A percentile compares a stretch with the other conserved stretches of the same genome.
These are phyloP conservation scores for Priceomyces haplophilus DNA, from an alignment of 805 yeast species.

Conservation along the genomic window DNA sequence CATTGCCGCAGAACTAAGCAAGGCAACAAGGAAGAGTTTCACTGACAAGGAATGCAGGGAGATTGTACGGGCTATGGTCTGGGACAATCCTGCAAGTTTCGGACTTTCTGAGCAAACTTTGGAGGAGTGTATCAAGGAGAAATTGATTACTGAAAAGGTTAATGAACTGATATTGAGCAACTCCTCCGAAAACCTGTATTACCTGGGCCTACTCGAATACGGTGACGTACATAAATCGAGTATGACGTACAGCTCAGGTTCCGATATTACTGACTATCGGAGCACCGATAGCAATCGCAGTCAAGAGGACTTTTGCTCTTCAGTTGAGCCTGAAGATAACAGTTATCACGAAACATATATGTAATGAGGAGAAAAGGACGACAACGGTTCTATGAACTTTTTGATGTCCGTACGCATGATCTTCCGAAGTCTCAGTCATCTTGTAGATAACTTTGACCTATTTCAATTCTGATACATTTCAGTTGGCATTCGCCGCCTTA, in stretches of 20 bases:
- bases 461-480: not conserved
- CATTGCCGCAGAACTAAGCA: constrained; percentile 59
- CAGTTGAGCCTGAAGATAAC: constrained; percentile 1
- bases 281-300: not conserved
- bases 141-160: constrained; percentile 33
- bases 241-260: constrained; percentile 1
- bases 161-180: constrained; percentile 16
- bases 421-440: not conserved
- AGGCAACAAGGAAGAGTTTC: constrained; percentile 50
- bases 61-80: constrained; percentile 50
- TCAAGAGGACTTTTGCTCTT: not conserved
- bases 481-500: not conserved
- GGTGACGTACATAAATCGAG: constrained; percentile 1
- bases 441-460: not conserved
- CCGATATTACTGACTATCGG: not conserved
- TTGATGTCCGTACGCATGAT: too few relatives aligned
- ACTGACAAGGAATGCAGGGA: constrained; percentile 55
- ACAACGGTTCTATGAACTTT: too few relatives aligned
- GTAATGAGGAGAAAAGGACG: not conserved
- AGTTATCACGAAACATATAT: not conserved
- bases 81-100: constrained; percentile 53
- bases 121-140: constrained; percentile 36
- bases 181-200: constrained; percentile 10
- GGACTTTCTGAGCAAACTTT: constrained; percentile 51
- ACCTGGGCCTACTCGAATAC: constrained; percentile 7